phyloP scores from a whole-genome alignment of 768 basidiomycete genomes.

The Hypholoma sublateritium region DNA sequence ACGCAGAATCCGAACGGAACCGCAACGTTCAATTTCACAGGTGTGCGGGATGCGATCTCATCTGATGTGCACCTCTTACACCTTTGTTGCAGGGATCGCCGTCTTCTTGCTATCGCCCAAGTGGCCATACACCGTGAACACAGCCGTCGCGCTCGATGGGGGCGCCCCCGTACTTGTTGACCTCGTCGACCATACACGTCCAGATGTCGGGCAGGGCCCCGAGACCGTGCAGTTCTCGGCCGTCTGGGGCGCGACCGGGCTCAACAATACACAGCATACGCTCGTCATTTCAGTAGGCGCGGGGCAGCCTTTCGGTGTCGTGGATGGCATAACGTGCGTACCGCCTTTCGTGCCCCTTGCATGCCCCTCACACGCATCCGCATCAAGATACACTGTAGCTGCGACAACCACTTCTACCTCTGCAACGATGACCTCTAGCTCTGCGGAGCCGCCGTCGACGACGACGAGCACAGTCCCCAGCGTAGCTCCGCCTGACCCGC shows the following conservation, averaged over 20 bases:
- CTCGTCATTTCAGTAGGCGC: constrained; percentile 37
- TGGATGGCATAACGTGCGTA: constrained; percentile 41
- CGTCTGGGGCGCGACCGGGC: constrained; percentile 35
- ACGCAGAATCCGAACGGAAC: constrained; percentile 33
- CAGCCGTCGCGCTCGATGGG: constrained; percentile 38
- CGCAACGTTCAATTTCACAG: constrained; percentile 42
- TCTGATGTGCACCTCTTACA: not conserved
- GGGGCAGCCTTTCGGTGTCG: constrained; percentile 34
- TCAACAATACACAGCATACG: constrained; percentile 33
- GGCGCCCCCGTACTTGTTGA: constrained; percentile 33
- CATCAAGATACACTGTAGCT: not conserved
- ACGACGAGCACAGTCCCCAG: constrained; percentile 8
- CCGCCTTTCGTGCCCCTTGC: not conserved
- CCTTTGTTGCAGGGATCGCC: constrained; percentile 32
- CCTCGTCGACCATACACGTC: constrained; percentile 34
- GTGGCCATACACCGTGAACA: constrained; percentile 46
- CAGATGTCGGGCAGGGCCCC: constrained; percentile 28
- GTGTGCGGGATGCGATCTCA: constrained; percentile 20
- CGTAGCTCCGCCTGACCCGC: constrained; percentile 18
- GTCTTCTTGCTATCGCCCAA: constrained; percentile 43
- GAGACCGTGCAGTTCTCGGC: constrained; percentile 38
- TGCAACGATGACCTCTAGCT: not conserved
- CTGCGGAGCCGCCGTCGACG: not conserved
- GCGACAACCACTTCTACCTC: not conserved
- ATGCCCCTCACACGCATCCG: not conserved